Conservation (phyloP, 2,329 filamentous ascomycete species). For the Xylariaceae sp. region DNA sequence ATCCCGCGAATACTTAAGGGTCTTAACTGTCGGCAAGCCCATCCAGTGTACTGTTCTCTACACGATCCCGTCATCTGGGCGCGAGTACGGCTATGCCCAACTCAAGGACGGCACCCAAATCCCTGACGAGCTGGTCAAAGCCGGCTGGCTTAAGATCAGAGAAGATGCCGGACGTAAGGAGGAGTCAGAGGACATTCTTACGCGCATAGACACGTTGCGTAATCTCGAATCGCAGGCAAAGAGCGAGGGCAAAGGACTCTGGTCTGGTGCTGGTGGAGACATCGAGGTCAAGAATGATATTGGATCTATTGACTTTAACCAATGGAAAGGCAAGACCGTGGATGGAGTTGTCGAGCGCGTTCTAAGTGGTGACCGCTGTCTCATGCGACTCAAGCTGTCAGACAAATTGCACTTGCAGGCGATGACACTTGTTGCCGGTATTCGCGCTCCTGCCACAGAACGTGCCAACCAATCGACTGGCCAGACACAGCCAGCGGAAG, state of each 20-base stretch:
- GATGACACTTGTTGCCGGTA: slow-evolving; percentile 82
- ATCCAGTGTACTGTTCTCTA: slow-evolving; percentile 84
- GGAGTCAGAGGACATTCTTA: slow-evolving; percentile 69
- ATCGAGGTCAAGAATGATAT: slow-evolving; percentile 82
- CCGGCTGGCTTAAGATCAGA: slow-evolving; percentile 88
- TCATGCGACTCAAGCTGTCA: slow-evolving; percentile 74
- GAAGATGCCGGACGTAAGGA: slow-evolving; percentile 93
- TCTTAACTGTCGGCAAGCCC: slow-evolving; percentile 77
- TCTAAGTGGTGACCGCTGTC: slow-evolving; percentile 83
- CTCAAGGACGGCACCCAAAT: slow-evolving; percentile 72
- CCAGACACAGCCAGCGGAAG: slow-evolving; percentile 78
- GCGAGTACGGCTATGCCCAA: slow-evolving; percentile 81
- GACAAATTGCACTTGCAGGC: slow-evolving; percentile 85
- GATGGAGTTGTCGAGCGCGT: slow-evolving; percentile 88
- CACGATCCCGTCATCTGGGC: slow-evolving; percentile 76
- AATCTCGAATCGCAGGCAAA: slow-evolving; percentile 74
- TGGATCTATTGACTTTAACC: slow-evolving; percentile 71
- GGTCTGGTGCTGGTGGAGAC: slow-evolving; percentile 60
- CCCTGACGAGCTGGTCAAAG: slow-evolving; percentile 78
- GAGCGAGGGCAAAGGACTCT: slow-evolving; percentile 75
- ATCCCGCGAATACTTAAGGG: slow-evolving; percentile 88
- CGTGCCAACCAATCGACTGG: slow-evolving; percentile 68
- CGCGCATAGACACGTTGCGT: slow-evolving; percentile 73
- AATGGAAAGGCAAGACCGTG: slow-evolving; percentile 80
- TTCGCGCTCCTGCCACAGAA: slow-evolving; percentile 86